These are phyloP conservation scores for Yamadazyma siamensis DNA, from an alignment of 1,139 yeast species.

Conservation along the genomic window DNA sequence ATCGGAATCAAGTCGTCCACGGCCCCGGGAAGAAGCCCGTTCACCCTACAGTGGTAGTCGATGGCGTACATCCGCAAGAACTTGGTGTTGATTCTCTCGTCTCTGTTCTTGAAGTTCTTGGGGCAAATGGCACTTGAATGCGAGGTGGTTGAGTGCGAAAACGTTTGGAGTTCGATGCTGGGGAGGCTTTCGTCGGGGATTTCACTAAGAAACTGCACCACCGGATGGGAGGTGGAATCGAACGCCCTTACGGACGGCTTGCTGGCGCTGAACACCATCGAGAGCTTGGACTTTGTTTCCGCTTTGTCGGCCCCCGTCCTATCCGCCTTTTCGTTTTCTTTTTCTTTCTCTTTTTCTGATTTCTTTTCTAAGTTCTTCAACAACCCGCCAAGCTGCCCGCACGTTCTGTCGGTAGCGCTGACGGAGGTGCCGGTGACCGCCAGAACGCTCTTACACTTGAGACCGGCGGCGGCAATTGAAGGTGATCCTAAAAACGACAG, in stretches of 20 bases:
- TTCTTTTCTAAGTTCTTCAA: not conserved
- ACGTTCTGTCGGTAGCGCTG: not conserved
- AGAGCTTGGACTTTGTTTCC: not conserved
- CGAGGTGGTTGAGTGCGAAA: constrained; percentile 1
- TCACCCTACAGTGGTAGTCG: constrained; percentile 35
- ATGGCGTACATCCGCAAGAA: constrained; percentile 47
- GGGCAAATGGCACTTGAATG: not conserved
- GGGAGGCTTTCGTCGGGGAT: constrained; percentile 1
- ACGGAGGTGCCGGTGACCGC: not conserved
- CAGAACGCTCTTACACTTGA: not conserved
- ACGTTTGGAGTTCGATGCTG: constrained; percentile 6
- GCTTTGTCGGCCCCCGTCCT: not conserved
- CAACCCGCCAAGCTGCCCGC: not conserved
- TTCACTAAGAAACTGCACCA: not conserved
- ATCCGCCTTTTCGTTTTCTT: not conserved
- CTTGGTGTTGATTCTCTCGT: constrained; percentile 42
- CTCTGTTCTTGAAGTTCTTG: constrained; percentile 32
- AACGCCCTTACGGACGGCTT: too few relatives aligned
- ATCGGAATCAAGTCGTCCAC: constrained; percentile 14
- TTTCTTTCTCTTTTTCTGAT: not conserved
- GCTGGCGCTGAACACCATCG: not conserved
- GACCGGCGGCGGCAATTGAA: not conserved
- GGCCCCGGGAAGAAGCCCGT: constrained; percentile 27
- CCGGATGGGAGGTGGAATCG: too few relatives aligned
- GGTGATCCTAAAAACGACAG: not conserved